Conservation (phyloP, 345 rosid genomes). For the Acer yangbiense region DNA sequence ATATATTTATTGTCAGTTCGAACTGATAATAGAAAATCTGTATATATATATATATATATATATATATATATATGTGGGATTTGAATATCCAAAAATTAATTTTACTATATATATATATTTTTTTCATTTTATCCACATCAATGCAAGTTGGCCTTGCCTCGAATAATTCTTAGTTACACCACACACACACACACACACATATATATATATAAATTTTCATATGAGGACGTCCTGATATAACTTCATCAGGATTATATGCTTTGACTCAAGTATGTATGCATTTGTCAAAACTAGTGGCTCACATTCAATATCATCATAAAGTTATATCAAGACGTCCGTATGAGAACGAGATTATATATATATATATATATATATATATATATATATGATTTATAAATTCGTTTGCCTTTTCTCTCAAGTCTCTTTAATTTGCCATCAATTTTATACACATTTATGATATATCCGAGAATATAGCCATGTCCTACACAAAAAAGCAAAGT, state of each 20-base stretch:
- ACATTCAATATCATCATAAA: too few species aligned
- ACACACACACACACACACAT: too few species aligned
- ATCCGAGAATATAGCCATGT: slow-evolving; percentile 7
- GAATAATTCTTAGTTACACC: not conserved
- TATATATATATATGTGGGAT: too few species aligned
- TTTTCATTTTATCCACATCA: slow-evolving; percentile 1
- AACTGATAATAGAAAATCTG: too few species aligned
- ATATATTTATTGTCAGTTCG: too few species aligned
- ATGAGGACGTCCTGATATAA: too few species aligned
- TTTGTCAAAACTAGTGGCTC: too few species aligned
- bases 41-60: too few species aligned
- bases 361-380: not conserved
- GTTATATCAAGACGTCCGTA: too few species aligned
- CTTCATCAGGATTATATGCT: too few species aligned
- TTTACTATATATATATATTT: not conserved
- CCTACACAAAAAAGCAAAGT: not conserved
- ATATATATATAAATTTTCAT: too few species aligned
- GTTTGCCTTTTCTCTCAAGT: slow-evolving; percentile 9
- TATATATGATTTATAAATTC: not conserved
- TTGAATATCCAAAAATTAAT: not conserved
- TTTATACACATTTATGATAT: not conserved
- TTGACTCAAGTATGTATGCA: too few species aligned
- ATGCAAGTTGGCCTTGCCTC: slow-evolving; percentile 2
- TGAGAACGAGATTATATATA: not conserved
- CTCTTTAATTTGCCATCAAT: slow-evolving; percentile 4